Evolutionary conservation across 2,329 filamentous ascomycete genomes (phyloP).

Genomic region (Venturia pyrina): DNA sequence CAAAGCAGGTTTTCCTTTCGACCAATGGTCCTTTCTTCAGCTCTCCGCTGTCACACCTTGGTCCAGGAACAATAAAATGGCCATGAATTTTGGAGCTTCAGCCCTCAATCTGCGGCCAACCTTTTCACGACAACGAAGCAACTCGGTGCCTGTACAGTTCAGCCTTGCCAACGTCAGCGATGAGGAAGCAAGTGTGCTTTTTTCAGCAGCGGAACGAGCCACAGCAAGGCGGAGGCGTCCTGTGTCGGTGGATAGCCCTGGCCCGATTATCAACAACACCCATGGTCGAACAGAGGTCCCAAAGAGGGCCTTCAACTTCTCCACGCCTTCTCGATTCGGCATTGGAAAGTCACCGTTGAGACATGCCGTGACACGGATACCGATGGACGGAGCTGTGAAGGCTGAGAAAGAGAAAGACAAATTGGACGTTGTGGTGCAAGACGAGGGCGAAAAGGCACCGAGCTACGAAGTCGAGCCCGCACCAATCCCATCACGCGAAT

Average conservation of each 20-base stretch:
- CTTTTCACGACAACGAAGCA: slow-evolving; percentile 11
- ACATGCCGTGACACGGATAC: not conserved
- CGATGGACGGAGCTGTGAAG: not conserved
- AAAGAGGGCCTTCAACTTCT: slow-evolving; percentile 3
- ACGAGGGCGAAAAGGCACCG: not conserved
- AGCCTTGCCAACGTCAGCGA: slow-evolving; percentile 2
- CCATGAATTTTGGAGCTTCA: not conserved
- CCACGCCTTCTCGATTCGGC: slow-evolving; percentile 11
- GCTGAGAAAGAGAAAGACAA: not conserved
- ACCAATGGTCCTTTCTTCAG: not conserved
- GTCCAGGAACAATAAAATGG: not conserved
- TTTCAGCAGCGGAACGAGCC: slow-evolving; percentile 11
- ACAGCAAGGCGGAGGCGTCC: slow-evolving; percentile 9
- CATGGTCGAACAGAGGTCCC: not conserved
- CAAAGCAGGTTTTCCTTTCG: not conserved
- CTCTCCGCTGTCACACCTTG: not conserved
- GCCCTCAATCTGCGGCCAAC: not conserved
- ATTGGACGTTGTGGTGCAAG: not conserved
- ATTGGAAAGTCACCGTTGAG: slow-evolving; percentile 7
- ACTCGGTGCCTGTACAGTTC: slow-evolving; percentile 9
- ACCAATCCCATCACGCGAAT: not conserved
- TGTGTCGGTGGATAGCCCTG: slow-evolving; percentile 11
- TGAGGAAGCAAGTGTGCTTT: slow-evolving; percentile 10
- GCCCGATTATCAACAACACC: not conserved
- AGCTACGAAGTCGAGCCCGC: slow-evolving; percentile 7